phyloP scores from a whole-genome alignment of 1,284 basidiomycete genomes.

The Ceratorhiza oryzae-sativae region DNA sequence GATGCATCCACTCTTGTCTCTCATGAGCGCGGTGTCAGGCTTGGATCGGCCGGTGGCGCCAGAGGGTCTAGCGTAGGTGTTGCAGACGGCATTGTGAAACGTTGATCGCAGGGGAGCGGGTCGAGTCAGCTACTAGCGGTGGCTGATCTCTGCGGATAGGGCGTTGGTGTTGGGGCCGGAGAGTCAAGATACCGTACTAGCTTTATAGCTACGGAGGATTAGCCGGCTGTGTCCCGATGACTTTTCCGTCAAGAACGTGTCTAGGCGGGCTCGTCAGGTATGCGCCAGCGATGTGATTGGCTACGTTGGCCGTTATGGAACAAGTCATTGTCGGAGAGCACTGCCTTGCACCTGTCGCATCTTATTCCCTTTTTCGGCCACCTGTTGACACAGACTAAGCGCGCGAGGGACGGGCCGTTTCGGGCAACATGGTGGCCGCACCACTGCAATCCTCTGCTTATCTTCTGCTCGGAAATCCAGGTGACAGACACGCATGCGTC shows the following conservation, averaged over 20 bases:
- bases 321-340: constrained; percentile 18
- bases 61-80: constrained; percentile 21
- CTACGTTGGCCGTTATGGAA: constrained; percentile 2
- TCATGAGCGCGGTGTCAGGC: constrained; percentile 28
- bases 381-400: constrained; percentile 16
- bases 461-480: constrained; percentile 10
- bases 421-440: neutral
- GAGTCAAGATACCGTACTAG: constrained; percentile 9
- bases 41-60: constrained; percentile 3
- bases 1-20: constrained; percentile 37
- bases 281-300: neutral
- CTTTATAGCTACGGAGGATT: constrained; percentile 15
- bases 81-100: constrained; percentile 23
- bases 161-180: constrained; percentile 9
- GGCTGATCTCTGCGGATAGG: constrained; percentile 5
- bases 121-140: constrained; percentile 15
- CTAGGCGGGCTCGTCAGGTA: neutral
- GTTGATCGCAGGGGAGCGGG: neutral
- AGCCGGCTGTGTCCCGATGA: constrained; percentile 33
- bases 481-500: constrained; percentile 17
- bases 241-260: constrained; percentile 29
- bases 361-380: constrained; percentile 12
- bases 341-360: constrained; percentile 21
- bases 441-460: constrained; percentile 3
- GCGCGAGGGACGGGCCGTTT: constrained; percentile 1